Evolutionary conservation across 306 rosid species (phyloP), one percentile per base, ranked within the genome.

Genomic region (Inga laurina): DNA sequence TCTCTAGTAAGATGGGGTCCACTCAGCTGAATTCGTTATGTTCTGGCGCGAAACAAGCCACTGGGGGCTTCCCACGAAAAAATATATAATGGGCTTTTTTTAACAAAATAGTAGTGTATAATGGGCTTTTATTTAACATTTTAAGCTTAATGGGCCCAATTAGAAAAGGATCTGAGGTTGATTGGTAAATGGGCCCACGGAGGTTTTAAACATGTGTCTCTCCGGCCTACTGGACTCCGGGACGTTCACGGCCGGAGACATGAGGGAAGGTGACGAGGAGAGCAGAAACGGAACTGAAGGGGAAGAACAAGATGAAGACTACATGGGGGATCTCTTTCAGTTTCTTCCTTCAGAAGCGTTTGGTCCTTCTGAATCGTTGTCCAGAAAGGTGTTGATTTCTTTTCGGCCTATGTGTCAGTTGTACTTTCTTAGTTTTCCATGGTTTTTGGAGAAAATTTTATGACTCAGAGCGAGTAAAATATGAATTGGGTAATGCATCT

Each of bases 311-410:
- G 87, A 91, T 34, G 91, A 90, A 22, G 98, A 94, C 76, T 95
- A 95, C 85, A 92, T 95, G 99, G 98, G 89, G 4, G 92, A 92
- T 82, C 93, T 93, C 82, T 92, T 97, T 69, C 86, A 30, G 24
- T 92, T 93, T 70, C 86, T 95, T 75, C 92, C 96, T 78, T 76
- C 86, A 15, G 89, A 91, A 30, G 62, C 82, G 48, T 5, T 80
- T 13, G 12, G 44, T 14, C 82, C 90, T 85, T 87, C 93, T n/a
- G 83, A 80, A 19, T 21, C 90, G 59, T 35, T 74, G 3, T 67
- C 88, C 45, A 85, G 74, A 83, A 91, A 77, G 93, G 97, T 90
- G 73, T 45, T 67, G 79, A 54, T 76, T 21, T 7, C 22, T 35
- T 79, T 78, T 72, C 72, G 54, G 22, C 67, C 75, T 35, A 52